Percentiles rank a stretch among this genome's conserved stretches.
Conservation (phyloP, 2,329 filamentous ascomycete genomes). For the Chaetomium sp. region DNA sequence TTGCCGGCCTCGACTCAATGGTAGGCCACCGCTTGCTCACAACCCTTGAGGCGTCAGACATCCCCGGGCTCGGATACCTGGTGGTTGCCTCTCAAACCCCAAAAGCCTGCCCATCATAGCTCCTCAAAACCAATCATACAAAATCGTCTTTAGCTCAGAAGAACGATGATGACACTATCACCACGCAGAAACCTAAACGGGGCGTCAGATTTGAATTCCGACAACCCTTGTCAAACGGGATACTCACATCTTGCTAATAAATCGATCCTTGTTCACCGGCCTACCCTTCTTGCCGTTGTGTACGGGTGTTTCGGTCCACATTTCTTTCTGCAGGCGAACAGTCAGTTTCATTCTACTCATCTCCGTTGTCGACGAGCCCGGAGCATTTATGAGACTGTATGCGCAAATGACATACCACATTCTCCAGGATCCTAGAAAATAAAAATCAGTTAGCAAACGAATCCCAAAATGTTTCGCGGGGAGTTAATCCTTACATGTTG, state of each 20-base stretch:
- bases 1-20: no score
- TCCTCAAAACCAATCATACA: neutral
- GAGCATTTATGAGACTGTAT: no score
- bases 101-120: neutral
- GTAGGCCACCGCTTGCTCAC: no score
- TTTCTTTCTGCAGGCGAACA: constrained; percentile 59
- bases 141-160: constrained; percentile 17
- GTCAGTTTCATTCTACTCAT: constrained; percentile 3
- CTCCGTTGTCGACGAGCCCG: neutral
- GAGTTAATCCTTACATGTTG: constrained; percentile 61
- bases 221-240: neutral
- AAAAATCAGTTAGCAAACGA: constrained; percentile 4
- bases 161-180: constrained; percentile 24
- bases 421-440: constrained; percentile 27
- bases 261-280: constrained; percentile 89
- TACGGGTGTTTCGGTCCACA: constrained; percentile 96
- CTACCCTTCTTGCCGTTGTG: constrained; percentile 82
- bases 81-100: neutral
- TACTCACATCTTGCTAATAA: constrained; percentile 25
- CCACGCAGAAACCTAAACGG: constrained; percentile 23
- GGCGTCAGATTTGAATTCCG: neutral
- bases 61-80: no score
- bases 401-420: constrained; percentile 22
- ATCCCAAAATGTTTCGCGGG: neutral
- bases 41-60: no score